Percentiles rank a stretch among this genome's conserved stretches.
phyloP scores from a whole-genome alignment of 352 stramenopile genomes.

The Phytopythium ostracodes region DNA sequence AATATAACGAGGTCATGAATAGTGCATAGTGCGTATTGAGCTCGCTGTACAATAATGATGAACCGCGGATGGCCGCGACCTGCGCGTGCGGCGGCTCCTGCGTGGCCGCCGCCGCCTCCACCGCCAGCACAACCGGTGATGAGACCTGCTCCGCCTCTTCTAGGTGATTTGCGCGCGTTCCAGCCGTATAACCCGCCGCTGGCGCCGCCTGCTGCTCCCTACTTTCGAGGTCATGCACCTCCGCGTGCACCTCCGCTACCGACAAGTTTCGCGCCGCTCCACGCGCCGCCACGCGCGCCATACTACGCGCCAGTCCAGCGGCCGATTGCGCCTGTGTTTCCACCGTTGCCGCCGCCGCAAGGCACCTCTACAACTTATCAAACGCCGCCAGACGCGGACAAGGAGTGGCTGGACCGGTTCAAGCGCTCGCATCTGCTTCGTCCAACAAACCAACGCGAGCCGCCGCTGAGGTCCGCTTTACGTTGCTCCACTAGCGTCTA shows the following conservation, averaged over 20 bases:
- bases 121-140: not conserved
- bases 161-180: not conserved
- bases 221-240: not conserved
- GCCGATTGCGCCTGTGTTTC: not conserved
- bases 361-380: not conserved
- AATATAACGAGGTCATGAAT: too few relatives aligned
- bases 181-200: not conserved
- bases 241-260: not conserved
- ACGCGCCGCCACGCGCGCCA: too few relatives aligned
- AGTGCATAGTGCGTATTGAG: too few relatives aligned
- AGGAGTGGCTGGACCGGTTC: constrained; percentile 1
- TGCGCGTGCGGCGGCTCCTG: not conserved
- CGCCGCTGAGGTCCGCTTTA: not conserved
- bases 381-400: constrained; percentile 1
- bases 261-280: not conserved
- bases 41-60: too few relatives aligned
- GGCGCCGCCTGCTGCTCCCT: not conserved
- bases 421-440: not conserved
- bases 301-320: not conserved
- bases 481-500: too few relatives aligned
- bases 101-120: not conserved
- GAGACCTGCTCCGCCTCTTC: not conserved
- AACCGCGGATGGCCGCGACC: too few relatives aligned
- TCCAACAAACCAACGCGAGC: not conserved
- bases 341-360: not conserved